phyloP scores from a whole-genome alignment of 1,284 basidiomycete genomes.

The Apiotrichum gamsii region DNA sequence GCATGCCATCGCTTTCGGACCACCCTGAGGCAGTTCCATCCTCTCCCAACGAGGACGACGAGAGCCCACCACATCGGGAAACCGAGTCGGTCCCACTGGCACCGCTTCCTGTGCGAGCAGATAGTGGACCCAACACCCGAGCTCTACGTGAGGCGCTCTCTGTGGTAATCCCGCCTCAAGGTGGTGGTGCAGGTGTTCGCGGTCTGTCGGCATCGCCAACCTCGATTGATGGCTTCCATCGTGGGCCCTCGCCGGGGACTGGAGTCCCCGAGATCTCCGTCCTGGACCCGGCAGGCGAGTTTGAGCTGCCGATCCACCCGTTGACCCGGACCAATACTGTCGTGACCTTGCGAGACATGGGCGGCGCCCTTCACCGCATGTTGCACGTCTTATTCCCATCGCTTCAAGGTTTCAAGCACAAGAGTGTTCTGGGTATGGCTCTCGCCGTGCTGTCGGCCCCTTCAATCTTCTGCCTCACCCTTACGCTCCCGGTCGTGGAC shows the following conservation, averaged over 20 bases:
- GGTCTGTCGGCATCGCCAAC: no score
- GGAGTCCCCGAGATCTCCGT: not conserved
- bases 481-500: slow-evolving; percentile 82
- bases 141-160: no score
- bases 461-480: slow-evolving; percentile 73
- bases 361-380: not conserved
- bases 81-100: not conserved
- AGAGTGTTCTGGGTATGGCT: slow-evolving; percentile 65
- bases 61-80: no score
- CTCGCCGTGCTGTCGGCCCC: slow-evolving; percentile 77
- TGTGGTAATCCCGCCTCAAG: no score
- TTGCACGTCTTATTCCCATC: slow-evolving; percentile 67
- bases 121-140: no score
- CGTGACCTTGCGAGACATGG: not conserved
- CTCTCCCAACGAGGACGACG: no score
- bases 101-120: not conserved
- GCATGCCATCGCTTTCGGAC: no score
- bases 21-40: no score
- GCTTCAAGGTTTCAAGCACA: slow-evolving; percentile 65
- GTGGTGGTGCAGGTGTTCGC: no score
- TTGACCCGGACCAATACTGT: not conserved
- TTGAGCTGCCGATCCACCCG: not conserved
- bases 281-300: not conserved
- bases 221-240: no score
- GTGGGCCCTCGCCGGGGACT: no score